phyloP scores from a whole-genome alignment of 352 stramenopile species.

The Blastocystis sp. region DNA sequence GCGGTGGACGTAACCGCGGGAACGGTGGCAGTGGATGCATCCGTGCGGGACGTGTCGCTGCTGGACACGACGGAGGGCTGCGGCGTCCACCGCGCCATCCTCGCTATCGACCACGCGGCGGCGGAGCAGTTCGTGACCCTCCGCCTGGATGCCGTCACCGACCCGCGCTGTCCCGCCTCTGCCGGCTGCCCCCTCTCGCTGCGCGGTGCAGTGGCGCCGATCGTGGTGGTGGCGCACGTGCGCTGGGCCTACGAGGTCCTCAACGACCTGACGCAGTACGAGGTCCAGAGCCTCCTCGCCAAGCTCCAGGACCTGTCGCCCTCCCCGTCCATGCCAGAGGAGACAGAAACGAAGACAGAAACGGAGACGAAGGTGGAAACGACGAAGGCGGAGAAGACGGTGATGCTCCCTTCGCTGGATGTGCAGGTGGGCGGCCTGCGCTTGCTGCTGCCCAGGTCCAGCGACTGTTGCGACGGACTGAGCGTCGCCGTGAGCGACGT shows the following conservation, averaged over 20 bases:
- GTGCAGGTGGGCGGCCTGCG: neutral
- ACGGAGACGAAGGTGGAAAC: constrained; percentile 3
- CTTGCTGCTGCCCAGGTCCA: too few species aligned
- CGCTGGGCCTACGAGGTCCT: constrained; percentile 55
- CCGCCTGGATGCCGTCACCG: constrained; percentile 17
- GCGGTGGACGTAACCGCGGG: constrained; percentile 30
- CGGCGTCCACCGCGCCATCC: constrained; percentile 8
- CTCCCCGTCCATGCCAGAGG: neutral
- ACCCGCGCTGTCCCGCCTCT: constrained; percentile 42
- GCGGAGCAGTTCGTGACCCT: constrained; percentile 6
- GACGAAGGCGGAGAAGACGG: constrained; percentile 34
- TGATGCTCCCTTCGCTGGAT: constrained; percentile 6
- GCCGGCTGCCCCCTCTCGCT: constrained; percentile 23
- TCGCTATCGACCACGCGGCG: constrained; percentile 6
- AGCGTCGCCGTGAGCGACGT: constrained; percentile 23
- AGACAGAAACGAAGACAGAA: constrained; percentile 36
- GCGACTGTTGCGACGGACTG: too few species aligned
- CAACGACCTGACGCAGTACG: constrained; percentile 48
- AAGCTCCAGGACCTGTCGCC: constrained; percentile 1
- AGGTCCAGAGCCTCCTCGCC: neutral
- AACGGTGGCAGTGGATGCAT: constrained; percentile 2
- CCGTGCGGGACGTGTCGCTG: constrained; percentile 22
- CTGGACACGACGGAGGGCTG: constrained; percentile 9
- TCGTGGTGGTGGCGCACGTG: constrained; percentile 44
- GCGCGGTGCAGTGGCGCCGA: constrained; percentile 15